phyloP scores from a whole-genome alignment of 208 protist species.

The Trypanosomatidae sp. region DNA sequence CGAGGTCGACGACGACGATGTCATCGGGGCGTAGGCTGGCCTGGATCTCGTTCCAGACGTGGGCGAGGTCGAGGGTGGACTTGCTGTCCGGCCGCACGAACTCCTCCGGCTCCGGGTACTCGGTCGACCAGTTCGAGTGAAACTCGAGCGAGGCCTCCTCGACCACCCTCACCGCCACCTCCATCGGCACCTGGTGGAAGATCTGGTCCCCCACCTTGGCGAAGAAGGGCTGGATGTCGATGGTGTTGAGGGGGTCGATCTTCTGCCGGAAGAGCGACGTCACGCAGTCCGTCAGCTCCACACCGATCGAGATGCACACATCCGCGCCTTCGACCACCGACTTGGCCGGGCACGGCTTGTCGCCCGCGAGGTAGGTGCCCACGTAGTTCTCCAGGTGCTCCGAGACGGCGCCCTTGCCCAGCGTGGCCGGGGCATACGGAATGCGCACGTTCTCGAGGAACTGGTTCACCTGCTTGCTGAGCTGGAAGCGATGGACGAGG shows the following conservation, averaged over 20 bases:
- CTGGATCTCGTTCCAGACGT: conserved; percentile 58
- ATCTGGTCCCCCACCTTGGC: conserved; percentile 35
- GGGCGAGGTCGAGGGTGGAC: conserved; percentile 27
- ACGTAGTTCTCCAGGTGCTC: conserved; percentile 53
- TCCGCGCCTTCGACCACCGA: conserved; percentile 42
- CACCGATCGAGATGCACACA: conserved; percentile 38
- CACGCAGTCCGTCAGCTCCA: too few species aligned
- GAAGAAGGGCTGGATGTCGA: conserved; percentile 55
- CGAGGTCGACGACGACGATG: conserved; percentile 50
- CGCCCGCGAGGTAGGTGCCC: conserved; percentile 44
- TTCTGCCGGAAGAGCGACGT: conserved; percentile 52
- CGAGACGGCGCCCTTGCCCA: conserved; percentile 52
- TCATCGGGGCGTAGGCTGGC: conserved; percentile 34
- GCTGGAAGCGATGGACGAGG: conserved; percentile 43
- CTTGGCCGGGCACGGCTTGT: conserved; percentile 32
- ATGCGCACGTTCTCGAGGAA: conserved; percentile 46
- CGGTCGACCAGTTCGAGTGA: conserved; percentile 37
- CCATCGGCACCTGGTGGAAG: conserved; percentile 51
- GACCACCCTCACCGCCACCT: conserved; percentile 34
- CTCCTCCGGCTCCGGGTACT: conserved; percentile 32
- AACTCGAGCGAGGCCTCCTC: conserved; percentile 34
- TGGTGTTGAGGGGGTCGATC: conserved; percentile 35
- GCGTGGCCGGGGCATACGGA: conserved; percentile 37
- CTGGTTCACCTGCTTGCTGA: conserved; percentile 23
- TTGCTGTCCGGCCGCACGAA: conserved; percentile 12